Base-by-base conservation (phyloP, 2,329 filamentous ascomycete genomes). In the Neofusicoccum umdonicola region DNA sequence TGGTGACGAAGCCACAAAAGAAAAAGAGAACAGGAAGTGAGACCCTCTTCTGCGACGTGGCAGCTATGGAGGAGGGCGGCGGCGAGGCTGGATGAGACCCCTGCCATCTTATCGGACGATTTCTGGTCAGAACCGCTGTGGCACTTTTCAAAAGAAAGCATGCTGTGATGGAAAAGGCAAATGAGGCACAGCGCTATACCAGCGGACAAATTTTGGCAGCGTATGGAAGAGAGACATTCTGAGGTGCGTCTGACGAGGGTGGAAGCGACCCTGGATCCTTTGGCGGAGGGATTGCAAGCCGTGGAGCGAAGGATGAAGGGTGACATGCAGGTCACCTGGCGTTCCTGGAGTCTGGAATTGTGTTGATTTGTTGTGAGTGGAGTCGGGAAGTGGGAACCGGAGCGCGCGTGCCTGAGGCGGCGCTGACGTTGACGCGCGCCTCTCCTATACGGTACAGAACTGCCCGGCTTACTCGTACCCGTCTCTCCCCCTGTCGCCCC, bases 311-410 rank as follows among this genome's bases (percentile, higher is more conserved):
- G 4, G 22, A 27, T 35, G 54, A 47, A 60, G 41, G 41, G 42
- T 27, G 42, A 47, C 42, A n/a, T 39, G 56, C 56, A 47, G 56
- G 22, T 60, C 41, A 60, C 56, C 42, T 47, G 27, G 47, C 47
- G 17, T 50, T 15, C 9, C 47, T 34, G 54, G 39, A 17, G 31
- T 47, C 27, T 47, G 31, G 56, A 44, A 35, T 47, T 47, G 34
- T 47, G 39, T 13, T 47, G 56, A 47, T 60, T 60, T 47, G 56
- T 60, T 45, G 42, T 60, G 42, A 19, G 56, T 60, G 56, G 56
- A 60, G 56, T 58, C 56, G 56, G 56, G 19, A 58, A 60, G 56
- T 60, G 56, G 56, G 56, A 47, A 60, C 42, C 27, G 41, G 3
- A 15, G 34, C 50, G 50, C 31, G 13, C 31, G 27, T 34, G 27